Evolutionary conservation across 345 rosid species (phyloP).

Genomic region (Psidium guajava): DNA sequence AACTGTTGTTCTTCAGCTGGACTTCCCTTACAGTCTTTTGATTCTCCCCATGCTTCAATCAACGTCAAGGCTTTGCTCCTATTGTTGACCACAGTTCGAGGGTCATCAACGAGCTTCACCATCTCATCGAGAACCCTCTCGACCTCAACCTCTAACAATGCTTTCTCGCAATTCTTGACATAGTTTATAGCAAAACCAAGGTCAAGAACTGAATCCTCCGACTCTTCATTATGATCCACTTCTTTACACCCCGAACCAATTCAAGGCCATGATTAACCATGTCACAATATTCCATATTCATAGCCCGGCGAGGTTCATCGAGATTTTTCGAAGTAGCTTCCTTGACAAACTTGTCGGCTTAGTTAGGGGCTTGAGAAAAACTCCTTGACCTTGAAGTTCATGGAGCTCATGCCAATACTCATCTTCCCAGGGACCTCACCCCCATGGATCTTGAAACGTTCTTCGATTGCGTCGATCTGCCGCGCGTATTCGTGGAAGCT

Average conservation of each 20-base stretch:
- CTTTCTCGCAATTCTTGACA: conserved; percentile 95
- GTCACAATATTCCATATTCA: conserved; percentile 89
- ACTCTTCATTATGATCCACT: conserved; percentile 69
- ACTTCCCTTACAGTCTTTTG: too few relatives aligned
- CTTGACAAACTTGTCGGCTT: conserved; percentile 81
- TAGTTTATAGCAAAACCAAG: conserved; percentile 83
- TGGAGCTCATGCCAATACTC: conserved; percentile 86
- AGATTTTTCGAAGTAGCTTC: conserved; percentile 87
- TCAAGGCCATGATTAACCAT: conserved; percentile 92
- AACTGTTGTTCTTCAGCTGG: too few relatives aligned
- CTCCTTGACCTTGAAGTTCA: conserved; percentile 96
- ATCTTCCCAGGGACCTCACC: conserved; percentile 74
- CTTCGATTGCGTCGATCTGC: conserved; percentile 65
- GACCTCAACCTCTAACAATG: conserved; percentile 93
- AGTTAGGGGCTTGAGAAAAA: conserved; percentile 88
- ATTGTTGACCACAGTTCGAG: conserved; percentile 85
- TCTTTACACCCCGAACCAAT: conserved; percentile 77
- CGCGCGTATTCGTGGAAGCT: conserved; percentile 58
- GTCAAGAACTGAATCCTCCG: conserved; percentile 82
- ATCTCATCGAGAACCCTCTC: conserved; percentile 98
- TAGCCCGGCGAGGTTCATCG: conserved; percentile 93
- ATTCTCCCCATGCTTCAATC: conserved; percentile 96
- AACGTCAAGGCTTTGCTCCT: conserved; percentile 80
- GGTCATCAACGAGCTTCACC: conserved; percentile 93
- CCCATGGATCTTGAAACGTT: conserved; percentile 90